Evolutionary conservation across 2,329 filamentous ascomycete genomes (phyloP), one percentile per base, ranked within the genome.

Genomic region (Gaeumannomyces sp.): DNA sequence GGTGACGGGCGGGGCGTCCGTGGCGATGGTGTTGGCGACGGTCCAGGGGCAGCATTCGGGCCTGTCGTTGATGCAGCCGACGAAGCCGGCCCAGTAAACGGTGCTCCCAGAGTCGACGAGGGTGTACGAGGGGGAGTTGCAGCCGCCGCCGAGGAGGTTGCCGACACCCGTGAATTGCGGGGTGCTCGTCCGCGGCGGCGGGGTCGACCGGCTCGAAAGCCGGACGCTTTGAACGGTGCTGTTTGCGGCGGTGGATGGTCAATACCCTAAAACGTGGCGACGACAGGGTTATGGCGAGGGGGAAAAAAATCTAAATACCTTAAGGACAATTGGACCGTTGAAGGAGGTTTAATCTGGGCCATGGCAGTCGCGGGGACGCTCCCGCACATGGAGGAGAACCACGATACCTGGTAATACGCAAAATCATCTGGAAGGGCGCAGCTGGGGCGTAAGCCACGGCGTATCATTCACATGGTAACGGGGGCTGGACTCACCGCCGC

Each of bases 21-120:
- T 25, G 28, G 65, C 59, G 53, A 60, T 64, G 0, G 53, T 63
- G 1, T 67, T 67, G 28, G 67, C 66, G 1, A 69, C 70, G 14
- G 67, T 66, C 69, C 70, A 73, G 6, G 71, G 71, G 16, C 72
- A 73, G 61, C 72, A 73, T 50, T 72, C 68, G 5, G 70, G 72
- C n/a, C 68, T 58, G 65, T 72, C 67, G 27, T 64, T 67, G 64
- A 68, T 69, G 50, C 71, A 73, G 53, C 72, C 71, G 11, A 70
- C 62, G 60, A 69, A 70, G 4, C 69, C 70, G 19, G 70, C 71
- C 64, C 69, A 72, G 66, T 68, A 71, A 7, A 71, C 69, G 14
- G 72, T 72, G 65, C 50, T 68, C 22, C 67, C 66, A 28, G 68
- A 71, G 56, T 72, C 69, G 28, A 73, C 68, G 22, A 72, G 70